A percentile compares a stretch with the other conserved stretches of the same genome.
phyloP scores from a whole-genome alignment of 768 basidiomycete species.

The Termitomyces heimii region DNA sequence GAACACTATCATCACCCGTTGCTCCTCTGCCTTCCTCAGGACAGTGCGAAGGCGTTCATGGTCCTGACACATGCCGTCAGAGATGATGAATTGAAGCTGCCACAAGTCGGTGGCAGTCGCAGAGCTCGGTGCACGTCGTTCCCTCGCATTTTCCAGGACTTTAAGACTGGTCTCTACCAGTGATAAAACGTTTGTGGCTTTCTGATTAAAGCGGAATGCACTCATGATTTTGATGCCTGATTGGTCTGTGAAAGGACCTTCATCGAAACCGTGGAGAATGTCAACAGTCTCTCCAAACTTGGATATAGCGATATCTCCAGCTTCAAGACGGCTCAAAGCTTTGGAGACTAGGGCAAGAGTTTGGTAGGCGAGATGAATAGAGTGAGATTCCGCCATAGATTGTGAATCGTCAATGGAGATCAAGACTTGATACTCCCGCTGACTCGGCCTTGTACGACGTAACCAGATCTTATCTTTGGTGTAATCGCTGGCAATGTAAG shows the following conservation, averaged over 20 bases:
- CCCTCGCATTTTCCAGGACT: slow-evolving; percentile 72
- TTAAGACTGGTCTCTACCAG: slow-evolving; percentile 76
- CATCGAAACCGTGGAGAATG: slow-evolving; percentile 81
- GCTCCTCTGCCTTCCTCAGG: slow-evolving; percentile 81
- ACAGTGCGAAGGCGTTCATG: slow-evolving; percentile 79
- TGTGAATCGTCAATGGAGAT: slow-evolving; percentile 94
- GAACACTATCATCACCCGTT: slow-evolving; percentile 93
- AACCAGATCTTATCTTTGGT: slow-evolving; percentile 99
- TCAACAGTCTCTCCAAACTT: slow-evolving; percentile 88
- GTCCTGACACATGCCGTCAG: slow-evolving; percentile 98
- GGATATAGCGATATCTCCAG: slow-evolving; percentile 90
- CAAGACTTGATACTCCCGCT: slow-evolving; percentile 93
- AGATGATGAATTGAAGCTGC: slow-evolving; percentile 98
- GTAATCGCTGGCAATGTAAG: slow-evolving; percentile 97
- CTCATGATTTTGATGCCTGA: slow-evolving; percentile 76
- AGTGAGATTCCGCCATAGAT: slow-evolving; percentile 92
- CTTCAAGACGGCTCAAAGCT: slow-evolving; percentile 86
- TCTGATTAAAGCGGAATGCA: slow-evolving; percentile 86
- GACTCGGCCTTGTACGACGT: slow-evolving; percentile 87
- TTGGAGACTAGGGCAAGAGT: slow-evolving; percentile 89
- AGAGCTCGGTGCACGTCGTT: slow-evolving; percentile 53
- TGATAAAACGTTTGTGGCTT: slow-evolving; percentile 79
- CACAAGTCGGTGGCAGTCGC: slow-evolving; percentile 78
- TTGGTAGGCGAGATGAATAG: slow-evolving; percentile 90
- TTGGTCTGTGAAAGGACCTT: slow-evolving; percentile 74